Base-by-base conservation (phyloP, 2,329 filamentous ascomycete species). In the Tolypocladium cylindrosporum region DNA sequence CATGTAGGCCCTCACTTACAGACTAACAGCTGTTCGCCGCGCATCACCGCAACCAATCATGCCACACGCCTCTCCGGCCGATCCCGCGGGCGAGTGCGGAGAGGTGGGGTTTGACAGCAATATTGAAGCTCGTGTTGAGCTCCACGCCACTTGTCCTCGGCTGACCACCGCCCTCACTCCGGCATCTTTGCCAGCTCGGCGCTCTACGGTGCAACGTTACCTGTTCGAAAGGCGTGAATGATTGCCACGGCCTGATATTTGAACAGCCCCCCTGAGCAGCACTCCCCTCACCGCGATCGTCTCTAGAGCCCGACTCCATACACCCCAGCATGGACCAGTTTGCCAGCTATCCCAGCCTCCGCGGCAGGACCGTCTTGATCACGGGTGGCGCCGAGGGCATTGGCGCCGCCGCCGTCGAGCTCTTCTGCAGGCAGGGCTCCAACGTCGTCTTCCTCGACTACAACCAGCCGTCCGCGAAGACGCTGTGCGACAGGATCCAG, bases 351-450 rank as follows among this genome's bases (percentile, higher is more conserved):
- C 75, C 74, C 10, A 76, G 74, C 62, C 65, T 78, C 41, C 66
- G 64, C 39, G 72, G 62, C 65, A 71, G 72, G 61, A 71, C 65
- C 2, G 74, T 79, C 4, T 65, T 79, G 41, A 71, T 79, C 58
- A 74, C 75, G 0, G 77, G 77, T 41, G 77, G 75, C 2, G 77
- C 77, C 39, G 71, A 74, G 57, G 77, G 77, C 14, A 79, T 80
- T 57, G 77, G 77, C 41, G 73, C 75, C 1, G 65, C 72, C 1
- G 70, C 72, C 10, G 77, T 78, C 24, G 72, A 77, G 62, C 65
- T 72, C 41, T 79, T 79, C 62, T 72, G 72, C 56, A 64, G 68
- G 2, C 76, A 79, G 55, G 75, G 76, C n/a, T 69, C 71, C n/a
- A 61, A 67, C 16, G 77, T 79, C 53, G 62, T 77, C 39, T 74